Percentiles rank a stretch among this genome's conserved stretches.
Evolutionary conservation across 345 rosid species (phyloP).

Genomic region (Fremontodendron californicum): DNA sequence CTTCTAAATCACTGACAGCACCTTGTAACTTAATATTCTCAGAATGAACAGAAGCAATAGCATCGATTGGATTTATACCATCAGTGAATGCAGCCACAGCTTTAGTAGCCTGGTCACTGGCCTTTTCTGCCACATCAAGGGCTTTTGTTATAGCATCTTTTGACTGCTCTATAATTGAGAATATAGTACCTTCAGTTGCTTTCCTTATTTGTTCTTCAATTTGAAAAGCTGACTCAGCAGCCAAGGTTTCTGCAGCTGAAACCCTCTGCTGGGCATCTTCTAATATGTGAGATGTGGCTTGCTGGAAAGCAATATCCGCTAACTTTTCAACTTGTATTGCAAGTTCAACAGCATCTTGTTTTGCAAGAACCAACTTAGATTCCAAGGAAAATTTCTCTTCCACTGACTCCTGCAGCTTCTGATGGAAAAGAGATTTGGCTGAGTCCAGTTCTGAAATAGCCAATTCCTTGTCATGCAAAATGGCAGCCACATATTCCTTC

Average conservation of each 20-base stretch:
- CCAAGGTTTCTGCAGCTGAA: constrained; percentile 43
- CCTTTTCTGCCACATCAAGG: constrained; percentile 35
- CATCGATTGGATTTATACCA: constrained; percentile 25
- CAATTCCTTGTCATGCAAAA: constrained; percentile 34
- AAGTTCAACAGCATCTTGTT: constrained; percentile 42
- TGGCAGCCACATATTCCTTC: constrained; percentile 31
- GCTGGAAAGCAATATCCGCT: constrained; percentile 39
- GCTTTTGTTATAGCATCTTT: constrained; percentile 43
- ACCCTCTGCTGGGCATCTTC: constrained; percentile 40
- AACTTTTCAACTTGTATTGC: constrained; percentile 47
- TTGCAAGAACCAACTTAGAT: constrained; percentile 40
- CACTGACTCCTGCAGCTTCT: constrained; percentile 35
- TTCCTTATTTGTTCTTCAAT: constrained; percentile 39
- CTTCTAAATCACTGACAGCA: constrained; percentile 32
- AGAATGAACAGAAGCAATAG: constrained; percentile 30
- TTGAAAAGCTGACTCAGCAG: constrained; percentile 33
- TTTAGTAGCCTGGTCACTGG: constrained; percentile 31
- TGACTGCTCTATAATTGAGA: constrained; percentile 40
- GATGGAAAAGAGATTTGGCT: constrained; percentile 30
- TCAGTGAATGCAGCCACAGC: constrained; percentile 25
- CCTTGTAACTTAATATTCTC: constrained; percentile 31
- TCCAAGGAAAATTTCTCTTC: constrained; percentile 35
- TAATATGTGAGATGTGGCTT: constrained; percentile 36
- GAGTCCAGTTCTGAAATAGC: constrained; percentile 32
- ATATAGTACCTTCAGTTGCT: constrained; percentile 37